Percentiles rank a stretch among this genome's conserved stretches.
Evolutionary conservation across 2,329 filamentous ascomycete genomes (phyloP).

Genomic region (Fusarium secorum): DNA sequence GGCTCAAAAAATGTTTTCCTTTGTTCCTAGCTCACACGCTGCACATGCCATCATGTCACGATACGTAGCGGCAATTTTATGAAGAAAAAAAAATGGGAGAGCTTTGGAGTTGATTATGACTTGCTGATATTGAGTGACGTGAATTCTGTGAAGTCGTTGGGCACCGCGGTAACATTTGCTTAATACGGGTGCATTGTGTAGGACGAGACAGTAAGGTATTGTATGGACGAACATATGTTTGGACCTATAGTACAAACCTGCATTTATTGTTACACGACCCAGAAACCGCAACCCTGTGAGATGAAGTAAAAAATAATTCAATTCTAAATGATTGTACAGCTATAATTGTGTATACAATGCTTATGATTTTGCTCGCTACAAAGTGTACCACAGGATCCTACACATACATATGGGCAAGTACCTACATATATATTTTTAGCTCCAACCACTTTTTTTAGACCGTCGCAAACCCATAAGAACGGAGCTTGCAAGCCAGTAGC

Average conservation of each 20-base stretch:
- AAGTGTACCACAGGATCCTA: background rate
- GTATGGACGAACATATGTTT: no score
- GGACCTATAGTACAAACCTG: background rate
- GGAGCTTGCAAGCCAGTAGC: background rate
- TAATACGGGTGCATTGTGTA: background rate
- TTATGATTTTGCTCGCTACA: background rate
- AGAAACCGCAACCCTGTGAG: background rate
- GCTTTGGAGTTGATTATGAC: constrained; percentile 43
- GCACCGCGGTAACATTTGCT: background rate
- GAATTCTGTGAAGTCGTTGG: constrained; percentile 14
- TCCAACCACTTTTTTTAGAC: constrained; percentile 21
- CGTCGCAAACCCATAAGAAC: background rate
- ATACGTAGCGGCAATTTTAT: constrained; percentile 45
- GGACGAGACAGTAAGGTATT: background rate
- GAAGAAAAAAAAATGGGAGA: constrained; percentile 50
- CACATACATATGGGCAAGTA: background rate
- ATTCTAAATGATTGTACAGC: background rate
- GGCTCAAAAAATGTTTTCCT: constrained; percentile 47
- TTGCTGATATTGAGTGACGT: constrained; percentile 48
- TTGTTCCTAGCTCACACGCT: constrained; percentile 49
- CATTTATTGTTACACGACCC: background rate
- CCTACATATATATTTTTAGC: background rate
- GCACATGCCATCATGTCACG: constrained; percentile 43
- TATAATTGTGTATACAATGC: background rate
- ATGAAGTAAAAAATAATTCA: background rate